Evolutionary conservation across 2,329 filamentous ascomycete genomes (phyloP).

Genomic region (Dactylellina sp.): DNA sequence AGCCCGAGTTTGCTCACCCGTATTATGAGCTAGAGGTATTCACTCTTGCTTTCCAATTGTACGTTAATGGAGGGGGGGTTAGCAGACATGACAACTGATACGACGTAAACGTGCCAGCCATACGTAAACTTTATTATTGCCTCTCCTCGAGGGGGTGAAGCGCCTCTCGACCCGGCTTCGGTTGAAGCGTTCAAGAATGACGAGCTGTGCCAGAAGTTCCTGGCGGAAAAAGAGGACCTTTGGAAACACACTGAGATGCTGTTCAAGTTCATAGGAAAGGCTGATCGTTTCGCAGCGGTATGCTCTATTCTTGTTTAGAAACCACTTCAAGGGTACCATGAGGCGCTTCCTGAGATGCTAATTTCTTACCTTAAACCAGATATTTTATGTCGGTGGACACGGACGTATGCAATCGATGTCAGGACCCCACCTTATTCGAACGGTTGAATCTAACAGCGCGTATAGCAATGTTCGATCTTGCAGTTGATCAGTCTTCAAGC

Average conservation of each 20-base stretch:
- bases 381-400: conserved; percentile 72
- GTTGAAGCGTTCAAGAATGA: conserved; percentile 71
- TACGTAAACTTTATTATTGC: conserved; percentile 71
- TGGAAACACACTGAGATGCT: conserved; percentile 75
- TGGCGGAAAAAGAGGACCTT: conserved; percentile 69
- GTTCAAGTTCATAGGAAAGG: conserved; percentile 69
- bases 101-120: conserved; percentile 62
- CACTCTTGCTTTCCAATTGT: background rate
- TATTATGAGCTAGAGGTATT: conserved; percentile 67
- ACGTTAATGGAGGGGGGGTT: background rate
- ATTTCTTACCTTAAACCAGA: conserved; percentile 47
- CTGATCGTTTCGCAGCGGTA: conserved; percentile 72
- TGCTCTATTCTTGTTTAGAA: background rate
- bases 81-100: background rate
- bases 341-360: no score
- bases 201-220: conserved; percentile 68
- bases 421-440: background rate
- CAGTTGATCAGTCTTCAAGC: conserved; percentile 70
- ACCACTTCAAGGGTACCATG: no score
- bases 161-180: conserved; percentile 72
- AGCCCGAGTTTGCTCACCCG: conserved; percentile 74
- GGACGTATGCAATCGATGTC: conserved; percentile 66
- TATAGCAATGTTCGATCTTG: conserved; percentile 75
- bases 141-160: conserved; percentile 72
- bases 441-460: conserved; percentile 14